Conservation (phyloP, 345 rosid species). For the Linum tenue region DNA sequence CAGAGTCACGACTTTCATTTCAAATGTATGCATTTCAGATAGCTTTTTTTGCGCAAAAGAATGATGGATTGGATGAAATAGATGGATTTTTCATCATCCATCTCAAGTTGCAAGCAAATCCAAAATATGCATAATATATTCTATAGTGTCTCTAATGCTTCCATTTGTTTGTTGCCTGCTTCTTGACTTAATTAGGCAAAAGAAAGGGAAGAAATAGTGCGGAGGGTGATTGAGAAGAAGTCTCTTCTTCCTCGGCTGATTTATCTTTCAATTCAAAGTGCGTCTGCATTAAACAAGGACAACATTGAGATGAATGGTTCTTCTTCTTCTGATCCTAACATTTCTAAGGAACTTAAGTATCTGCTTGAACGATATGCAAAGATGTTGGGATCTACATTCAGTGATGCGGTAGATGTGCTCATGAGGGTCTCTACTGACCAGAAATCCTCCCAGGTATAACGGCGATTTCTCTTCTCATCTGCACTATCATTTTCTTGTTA, state of each 20-base stretch:
- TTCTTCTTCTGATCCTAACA: slow-evolving; percentile 38
- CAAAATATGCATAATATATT: background rate
- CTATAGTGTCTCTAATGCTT: slow-evolving; percentile 5
- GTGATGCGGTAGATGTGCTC: slow-evolving; percentile 48
- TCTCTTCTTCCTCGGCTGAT: slow-evolving; percentile 84
- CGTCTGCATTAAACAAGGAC: slow-evolving; percentile 47
- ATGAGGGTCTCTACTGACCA: slow-evolving; percentile 49
- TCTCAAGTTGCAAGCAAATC: background rate
- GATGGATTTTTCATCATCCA: background rate
- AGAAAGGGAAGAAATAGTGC: slow-evolving; percentile 55
- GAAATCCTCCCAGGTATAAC: slow-evolving; percentile 49
- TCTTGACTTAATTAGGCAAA: slow-evolving; percentile 33
- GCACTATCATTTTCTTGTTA: background rate
- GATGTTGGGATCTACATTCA: slow-evolving; percentile 61
- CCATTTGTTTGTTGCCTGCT: slow-evolving; percentile 9
- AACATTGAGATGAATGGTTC: slow-evolving; percentile 53
- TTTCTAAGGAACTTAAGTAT: slow-evolving; percentile 47
- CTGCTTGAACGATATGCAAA: slow-evolving; percentile 70
- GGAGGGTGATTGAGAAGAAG: slow-evolving; percentile 46
- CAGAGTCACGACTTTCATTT: background rate
- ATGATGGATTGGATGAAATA: background rate
- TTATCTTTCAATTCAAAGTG: slow-evolving; percentile 69
- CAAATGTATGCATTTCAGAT: background rate
- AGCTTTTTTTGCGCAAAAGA: background rate
- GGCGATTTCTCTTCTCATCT: background rate